Percentiles rank a stretch among this genome's conserved stretches.
Conservation (phyloP, 176 grass and related monocot species). For the Oryza officinalis region DNA sequence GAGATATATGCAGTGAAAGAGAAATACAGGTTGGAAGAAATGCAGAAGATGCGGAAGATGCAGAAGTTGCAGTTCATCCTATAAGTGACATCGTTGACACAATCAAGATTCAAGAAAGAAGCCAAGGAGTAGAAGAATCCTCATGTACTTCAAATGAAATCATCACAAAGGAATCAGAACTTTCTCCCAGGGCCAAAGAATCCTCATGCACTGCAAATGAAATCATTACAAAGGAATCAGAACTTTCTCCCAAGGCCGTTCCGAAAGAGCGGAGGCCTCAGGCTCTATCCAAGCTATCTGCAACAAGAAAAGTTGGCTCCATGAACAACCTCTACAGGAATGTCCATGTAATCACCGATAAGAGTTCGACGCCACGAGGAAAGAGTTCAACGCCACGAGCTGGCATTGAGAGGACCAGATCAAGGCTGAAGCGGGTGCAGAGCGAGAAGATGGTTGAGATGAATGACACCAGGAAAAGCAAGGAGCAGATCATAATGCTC, state of each 20-base stretch:
- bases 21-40: not conserved
- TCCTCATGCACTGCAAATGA: slow-evolving; percentile 28
- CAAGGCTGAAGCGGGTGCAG: slow-evolving; percentile 61
- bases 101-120: slow-evolving; percentile 45
- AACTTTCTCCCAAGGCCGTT: slow-evolving; percentile 10
- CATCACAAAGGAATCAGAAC: slow-evolving; percentile 38
- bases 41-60: slow-evolving; percentile 14
- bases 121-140: slow-evolving; percentile 3
- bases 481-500: slow-evolving; percentile 78
- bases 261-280: slow-evolving; percentile 21
- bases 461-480: slow-evolving; percentile 30
- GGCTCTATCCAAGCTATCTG: slow-evolving; percentile 32
- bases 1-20: slow-evolving; percentile 25
- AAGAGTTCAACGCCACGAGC: slow-evolving; percentile 38
- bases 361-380: slow-evolving; percentile 32
- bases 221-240: slow-evolving; percentile 35
- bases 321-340: slow-evolving; percentile 48
- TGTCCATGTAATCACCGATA: slow-evolving; percentile 10
- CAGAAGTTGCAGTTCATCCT: slow-evolving; percentile 32
- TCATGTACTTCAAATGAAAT: slow-evolving; percentile 26
- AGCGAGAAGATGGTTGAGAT: slow-evolving; percentile 58
- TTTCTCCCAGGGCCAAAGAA: not conserved
- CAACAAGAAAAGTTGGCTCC: slow-evolving; percentile 43
- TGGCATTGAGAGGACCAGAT: slow-evolving; percentile 59
- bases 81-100: slow-evolving; percentile 17